Percentiles rank a stretch among this genome's conserved stretches.
phyloP scores from a whole-genome alignment of 257 asterid genomes.

The Nicotiana paniculata region DNA sequence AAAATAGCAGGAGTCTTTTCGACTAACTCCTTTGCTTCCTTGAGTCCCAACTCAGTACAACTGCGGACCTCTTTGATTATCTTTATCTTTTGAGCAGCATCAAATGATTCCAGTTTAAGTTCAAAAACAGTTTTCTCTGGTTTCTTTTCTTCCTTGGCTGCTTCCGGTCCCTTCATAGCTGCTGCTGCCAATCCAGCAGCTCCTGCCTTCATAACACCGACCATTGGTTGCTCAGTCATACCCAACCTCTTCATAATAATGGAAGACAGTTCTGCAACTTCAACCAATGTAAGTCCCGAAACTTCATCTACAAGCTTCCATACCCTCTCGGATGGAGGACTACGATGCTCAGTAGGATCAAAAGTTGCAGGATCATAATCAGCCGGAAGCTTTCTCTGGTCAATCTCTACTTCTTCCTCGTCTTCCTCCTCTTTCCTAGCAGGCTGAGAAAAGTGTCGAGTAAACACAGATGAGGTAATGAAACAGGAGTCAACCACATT shows the following conservation, averaged over 20 bases:
- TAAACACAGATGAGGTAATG: conserved; percentile 23
- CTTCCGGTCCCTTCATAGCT: conserved; percentile 25
- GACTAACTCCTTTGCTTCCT: conserved; percentile 42
- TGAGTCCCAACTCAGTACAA: conserved; percentile 37
- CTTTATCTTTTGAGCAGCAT: conserved; percentile 66
- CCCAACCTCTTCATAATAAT: conserved; percentile 40
- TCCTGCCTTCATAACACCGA: conserved; percentile 53
- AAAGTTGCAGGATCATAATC: conserved; percentile 73
- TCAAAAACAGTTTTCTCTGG: conserved; percentile 71
- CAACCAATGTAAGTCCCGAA: conserved; percentile 60
- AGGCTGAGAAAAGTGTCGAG: conserved; percentile 48
- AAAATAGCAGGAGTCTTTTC: conserved; percentile 40
- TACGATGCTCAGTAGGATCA: conserved; percentile 77
- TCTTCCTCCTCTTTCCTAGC: conserved; percentile 51
- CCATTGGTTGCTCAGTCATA: conserved; percentile 24
- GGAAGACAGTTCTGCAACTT: conserved; percentile 47
- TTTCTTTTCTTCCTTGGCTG: conserved; percentile 46
- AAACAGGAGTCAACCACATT: conserved; percentile 15
- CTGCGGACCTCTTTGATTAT: conserved; percentile 47
- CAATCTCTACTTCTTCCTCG: conserved; percentile 59
- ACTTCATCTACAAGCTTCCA: conserved; percentile 84
- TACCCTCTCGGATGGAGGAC: conserved; percentile 72
- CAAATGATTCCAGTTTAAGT: conserved; percentile 66
- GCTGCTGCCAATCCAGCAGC: conserved; percentile 41
- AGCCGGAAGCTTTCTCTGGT: conserved; percentile 77